phyloP scores from a whole-genome alignment of 2,329 filamentous ascomycete species.

The Parafenestella ontariensis region DNA sequence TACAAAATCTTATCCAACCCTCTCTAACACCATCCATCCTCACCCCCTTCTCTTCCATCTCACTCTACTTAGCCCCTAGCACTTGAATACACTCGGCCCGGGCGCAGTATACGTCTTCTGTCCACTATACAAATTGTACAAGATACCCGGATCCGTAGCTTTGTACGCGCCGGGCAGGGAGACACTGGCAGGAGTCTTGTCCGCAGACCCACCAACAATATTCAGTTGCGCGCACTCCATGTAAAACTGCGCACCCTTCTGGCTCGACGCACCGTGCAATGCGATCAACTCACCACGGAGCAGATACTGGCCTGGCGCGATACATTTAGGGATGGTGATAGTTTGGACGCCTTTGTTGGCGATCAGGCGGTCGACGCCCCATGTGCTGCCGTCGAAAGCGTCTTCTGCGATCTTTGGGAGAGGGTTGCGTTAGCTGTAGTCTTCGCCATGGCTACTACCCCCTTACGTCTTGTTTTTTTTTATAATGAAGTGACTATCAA shows the following conservation, averaged over 20 bases:
- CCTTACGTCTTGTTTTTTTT: background rate
- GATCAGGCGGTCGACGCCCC: constrained; percentile 46
- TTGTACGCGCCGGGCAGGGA: constrained; percentile 45
- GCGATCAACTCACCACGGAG: constrained; percentile 55
- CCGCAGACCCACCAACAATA: constrained; percentile 32
- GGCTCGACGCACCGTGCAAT: constrained; percentile 45
- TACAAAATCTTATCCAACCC: too few relatives aligned
- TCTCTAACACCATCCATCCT: too few relatives aligned
- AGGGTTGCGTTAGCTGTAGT: too few relatives aligned
- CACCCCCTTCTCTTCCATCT: too few relatives aligned
- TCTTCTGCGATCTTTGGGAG: constrained; percentile 34
- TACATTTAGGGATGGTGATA: constrained; percentile 45
- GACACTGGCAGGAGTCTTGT: constrained; percentile 37
- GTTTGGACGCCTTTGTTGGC: constrained; percentile 54
- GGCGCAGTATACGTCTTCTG: constrained; percentile 55
- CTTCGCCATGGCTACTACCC: too few relatives aligned
- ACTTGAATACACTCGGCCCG: constrained; percentile 58
- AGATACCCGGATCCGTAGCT: constrained; percentile 38
- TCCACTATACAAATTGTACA: constrained; percentile 39
- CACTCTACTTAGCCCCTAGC: too few relatives aligned
- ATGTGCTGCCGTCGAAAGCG: constrained; percentile 44
- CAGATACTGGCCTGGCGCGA: constrained; percentile 51
- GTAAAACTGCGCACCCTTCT: constrained; percentile 54
- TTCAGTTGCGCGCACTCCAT: constrained; percentile 48
- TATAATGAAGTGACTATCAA: background rate